Evolutionary conservation across 1,284 basidiomycete genomes (phyloP).

Genomic region (Sparassis latifolia): DNA sequence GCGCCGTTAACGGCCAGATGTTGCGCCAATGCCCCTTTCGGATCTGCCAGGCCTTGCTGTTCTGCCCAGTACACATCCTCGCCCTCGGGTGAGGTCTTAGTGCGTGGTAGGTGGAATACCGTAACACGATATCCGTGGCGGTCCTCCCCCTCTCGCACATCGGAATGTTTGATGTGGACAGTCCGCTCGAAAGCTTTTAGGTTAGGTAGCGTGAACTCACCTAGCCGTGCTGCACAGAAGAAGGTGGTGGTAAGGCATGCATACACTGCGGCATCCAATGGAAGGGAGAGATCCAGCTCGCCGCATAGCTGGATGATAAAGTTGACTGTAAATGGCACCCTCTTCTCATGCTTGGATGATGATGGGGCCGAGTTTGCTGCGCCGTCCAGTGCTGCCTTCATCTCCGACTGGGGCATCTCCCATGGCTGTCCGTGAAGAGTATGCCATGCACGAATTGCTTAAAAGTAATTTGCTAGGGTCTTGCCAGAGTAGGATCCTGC

Average conservation of each 20-base stretch:
- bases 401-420: constrained; percentile 14
- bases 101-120: constrained; percentile 3
- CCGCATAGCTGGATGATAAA: constrained; percentile 12
- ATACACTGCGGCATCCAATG: constrained; percentile 5
- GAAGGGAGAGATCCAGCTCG: constrained; percentile 13
- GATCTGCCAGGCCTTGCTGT: background rate
- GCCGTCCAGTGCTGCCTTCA: constrained; percentile 18
- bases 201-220: constrained; percentile 2
- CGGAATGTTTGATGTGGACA: constrained; percentile 1
- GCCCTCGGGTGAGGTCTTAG: constrained; percentile 4
- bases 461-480: constrained; percentile 25
- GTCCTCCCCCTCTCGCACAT: background rate
- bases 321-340: constrained; percentile 15
- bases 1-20: no score
- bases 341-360: constrained; percentile 16
- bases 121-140: constrained; percentile 3
- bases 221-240: constrained; percentile 2
- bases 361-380: constrained; percentile 17
- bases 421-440: constrained; percentile 26
- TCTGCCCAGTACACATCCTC: constrained; percentile 7
- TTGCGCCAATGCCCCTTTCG: no score
- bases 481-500: constrained; percentile 14
- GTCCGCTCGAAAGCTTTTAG: background rate
- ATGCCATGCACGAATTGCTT: constrained; percentile 29
- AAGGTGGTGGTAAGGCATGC: constrained; percentile 5